Evolutionary conservation across 2,329 filamentous ascomycete species (phyloP), one percentile per base, ranked within the genome.

Genomic region (Knoxdaviesia capensis): DNA sequence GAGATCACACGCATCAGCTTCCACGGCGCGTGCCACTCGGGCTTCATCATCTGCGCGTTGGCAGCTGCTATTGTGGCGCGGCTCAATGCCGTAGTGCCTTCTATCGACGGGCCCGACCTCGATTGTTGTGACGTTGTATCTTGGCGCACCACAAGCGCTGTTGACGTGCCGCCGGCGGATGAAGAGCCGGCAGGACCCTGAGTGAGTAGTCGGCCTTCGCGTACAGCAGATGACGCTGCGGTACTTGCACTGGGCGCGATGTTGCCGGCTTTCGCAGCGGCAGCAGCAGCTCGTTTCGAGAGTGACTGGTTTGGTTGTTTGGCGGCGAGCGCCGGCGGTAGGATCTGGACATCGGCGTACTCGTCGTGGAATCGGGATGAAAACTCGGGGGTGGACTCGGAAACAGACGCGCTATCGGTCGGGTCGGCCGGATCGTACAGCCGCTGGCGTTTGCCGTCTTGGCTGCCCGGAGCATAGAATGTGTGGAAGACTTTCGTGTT

Each of bases 1-100:
- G 86, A 94, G 49, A 98, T 94, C 47, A 98, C 92, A 46, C 90
- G 76, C 80, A 94, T 92, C 46, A 96, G 68, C 69, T 94, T 96
- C 90, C 92, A 98, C 8, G 92, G 92, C 46, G 87, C 75, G 57
- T 98, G 90, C 90, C 90, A 98, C 45, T 94, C 80, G 1, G 92
- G 92, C 57, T 79, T 85, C 44, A 77, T 67, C 49, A 59, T 58
- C 45, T 59, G 53, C 35, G 58, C 46, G 8, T 50, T 43, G 10
- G 54, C 47, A 20, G 20, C 20, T 20, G 20, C 20, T 20, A 20
- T 20, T 20, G 20, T 20, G 5, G 48, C 40, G 6, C 54, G 44
- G 41, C 52, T 57, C 52, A 54, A 57, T 11, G 38, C 36, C 8
- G 43, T 44, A 5, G 45, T 44, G 36, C 44, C 44, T 20, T 42